A percentile compares a stretch with the other conserved stretches of the same genome.
Conservation (phyloP, 2,329 filamentous ascomycete genomes). For the Botrytis elliptica region DNA sequence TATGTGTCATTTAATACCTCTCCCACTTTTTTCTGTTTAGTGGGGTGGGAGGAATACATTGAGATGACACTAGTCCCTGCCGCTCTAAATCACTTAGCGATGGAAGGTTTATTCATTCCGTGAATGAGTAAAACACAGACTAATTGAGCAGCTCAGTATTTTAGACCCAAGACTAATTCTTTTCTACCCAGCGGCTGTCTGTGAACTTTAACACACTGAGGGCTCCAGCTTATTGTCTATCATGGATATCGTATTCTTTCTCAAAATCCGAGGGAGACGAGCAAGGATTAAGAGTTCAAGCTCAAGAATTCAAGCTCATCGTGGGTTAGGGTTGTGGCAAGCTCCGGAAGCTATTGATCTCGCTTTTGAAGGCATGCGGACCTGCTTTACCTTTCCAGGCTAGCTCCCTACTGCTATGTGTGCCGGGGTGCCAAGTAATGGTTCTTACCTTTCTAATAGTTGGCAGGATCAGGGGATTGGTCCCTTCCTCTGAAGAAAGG, state of each 20-base stretch:
- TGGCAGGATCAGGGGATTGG: not conserved
- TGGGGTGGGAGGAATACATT: not conserved
- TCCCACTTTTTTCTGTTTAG: accelerated
- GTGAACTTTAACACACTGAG: not conserved
- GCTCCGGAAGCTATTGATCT: no score
- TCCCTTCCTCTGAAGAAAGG: not conserved
- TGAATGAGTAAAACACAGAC: not conserved
- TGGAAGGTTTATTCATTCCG: not conserved
- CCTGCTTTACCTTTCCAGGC: no score
- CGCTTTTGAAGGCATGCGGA: no score
- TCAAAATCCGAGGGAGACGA: no score
- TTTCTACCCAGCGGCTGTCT: no score
- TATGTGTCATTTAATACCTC: not conserved
- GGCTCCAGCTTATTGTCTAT: no score
- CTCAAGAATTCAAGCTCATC: no score
- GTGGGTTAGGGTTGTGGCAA: no score
- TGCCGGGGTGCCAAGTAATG: no score
- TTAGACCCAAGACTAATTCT: not conserved
- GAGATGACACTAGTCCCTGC: not conserved
- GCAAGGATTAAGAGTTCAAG: no score
- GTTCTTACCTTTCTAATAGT: not conserved
- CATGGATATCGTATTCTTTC: no score
- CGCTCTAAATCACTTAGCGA: not conserved
- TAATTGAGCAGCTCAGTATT: not conserved
- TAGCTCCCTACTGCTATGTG: no score